phyloP scores from a whole-genome alignment of 768 basidiomycete species.

The Strobilomyces confusus region DNA sequence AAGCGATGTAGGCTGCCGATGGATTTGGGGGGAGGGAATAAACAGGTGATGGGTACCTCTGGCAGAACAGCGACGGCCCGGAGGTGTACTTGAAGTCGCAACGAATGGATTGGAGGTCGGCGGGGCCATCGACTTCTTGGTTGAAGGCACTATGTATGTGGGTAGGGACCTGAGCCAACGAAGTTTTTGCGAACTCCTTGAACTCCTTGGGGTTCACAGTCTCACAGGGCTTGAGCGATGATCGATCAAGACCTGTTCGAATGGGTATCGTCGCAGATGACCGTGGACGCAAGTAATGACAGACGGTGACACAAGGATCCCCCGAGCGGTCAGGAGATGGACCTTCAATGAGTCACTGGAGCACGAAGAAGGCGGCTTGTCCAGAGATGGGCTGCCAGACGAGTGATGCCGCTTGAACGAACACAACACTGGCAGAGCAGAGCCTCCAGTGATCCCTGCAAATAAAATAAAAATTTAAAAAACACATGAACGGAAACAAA shows the following conservation, averaged over 20 bases:
- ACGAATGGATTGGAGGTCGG: conserved; percentile 31
- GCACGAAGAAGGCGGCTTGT: conserved; percentile 37
- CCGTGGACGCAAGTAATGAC: conserved; percentile 65
- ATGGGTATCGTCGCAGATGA: conserved; percentile 93
- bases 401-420: too few species aligned
- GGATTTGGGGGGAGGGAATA: conserved; percentile 16
- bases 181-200: conserved; percentile 60
- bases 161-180: conserved; percentile 54
- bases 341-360: conserved; percentile 66
- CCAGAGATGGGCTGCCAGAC: too few species aligned
- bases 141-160: conserved; percentile 56
- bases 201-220: conserved; percentile 56
- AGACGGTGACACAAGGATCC: conserved; percentile 69
- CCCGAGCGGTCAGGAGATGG: conserved; percentile 69
- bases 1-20: conserved; percentile 19
- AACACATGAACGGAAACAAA: too few species aligned
- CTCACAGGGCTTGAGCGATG: conserved; percentile 85
- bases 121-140: conserved; percentile 53
- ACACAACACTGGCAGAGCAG: too few species aligned
- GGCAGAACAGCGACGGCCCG: conserved; percentile 27
- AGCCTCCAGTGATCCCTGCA: too few species aligned
- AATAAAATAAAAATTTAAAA: too few species aligned
- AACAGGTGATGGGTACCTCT: conserved; percentile 28
- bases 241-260: conserved; percentile 92
- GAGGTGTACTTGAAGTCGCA: conserved; percentile 26